phyloP scores from a whole-genome alignment of 1,284 basidiomycete genomes.

The Malassezia caprae region DNA sequence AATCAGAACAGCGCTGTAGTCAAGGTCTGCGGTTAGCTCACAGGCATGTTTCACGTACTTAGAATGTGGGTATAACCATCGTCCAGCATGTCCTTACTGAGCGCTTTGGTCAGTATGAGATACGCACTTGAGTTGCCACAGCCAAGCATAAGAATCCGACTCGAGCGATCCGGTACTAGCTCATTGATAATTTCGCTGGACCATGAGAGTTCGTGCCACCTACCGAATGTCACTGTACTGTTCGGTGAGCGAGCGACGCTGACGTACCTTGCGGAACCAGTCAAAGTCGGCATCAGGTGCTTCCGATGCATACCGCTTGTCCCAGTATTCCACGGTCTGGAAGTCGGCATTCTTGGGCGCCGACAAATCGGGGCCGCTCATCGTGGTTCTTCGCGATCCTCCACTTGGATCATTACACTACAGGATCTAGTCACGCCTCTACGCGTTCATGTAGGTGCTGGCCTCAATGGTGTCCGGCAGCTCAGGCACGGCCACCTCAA shows the following conservation, averaged over 20 bases:
- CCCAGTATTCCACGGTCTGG: constrained; percentile 34
- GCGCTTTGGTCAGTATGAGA: constrained; percentile 6
- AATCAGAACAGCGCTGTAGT: constrained; percentile 25
- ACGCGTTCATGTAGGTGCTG: constrained; percentile 49
- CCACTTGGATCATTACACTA: constrained; percentile 7
- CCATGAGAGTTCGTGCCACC: background rate
- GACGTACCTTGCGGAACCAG: constrained; percentile 35
- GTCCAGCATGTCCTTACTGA: constrained; percentile 28
- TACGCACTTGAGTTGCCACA: constrained; percentile 37
- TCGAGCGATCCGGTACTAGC: constrained; percentile 21
- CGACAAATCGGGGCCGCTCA: background rate
- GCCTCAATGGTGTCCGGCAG: constrained; percentile 85
- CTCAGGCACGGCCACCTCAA: constrained; percentile 85
- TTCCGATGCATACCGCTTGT: constrained; percentile 27
- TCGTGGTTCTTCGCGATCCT: constrained; percentile 1
- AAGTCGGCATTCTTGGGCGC: constrained; percentile 30
- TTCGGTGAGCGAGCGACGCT: background rate
- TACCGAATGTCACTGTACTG: constrained; percentile 17
- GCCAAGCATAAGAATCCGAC: constrained; percentile 41
- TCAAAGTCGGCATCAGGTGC: constrained; percentile 29
- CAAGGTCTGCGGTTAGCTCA: constrained; percentile 8
- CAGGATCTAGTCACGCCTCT: background rate
- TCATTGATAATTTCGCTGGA: constrained; percentile 24
- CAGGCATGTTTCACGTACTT: constrained; percentile 16
- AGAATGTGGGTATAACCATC: constrained; percentile 32